Evolutionary conservation across 2,329 filamentous ascomycete genomes (phyloP), one percentile per base, ranked within the genome.

Genomic region (Cercospora sesami): DNA sequence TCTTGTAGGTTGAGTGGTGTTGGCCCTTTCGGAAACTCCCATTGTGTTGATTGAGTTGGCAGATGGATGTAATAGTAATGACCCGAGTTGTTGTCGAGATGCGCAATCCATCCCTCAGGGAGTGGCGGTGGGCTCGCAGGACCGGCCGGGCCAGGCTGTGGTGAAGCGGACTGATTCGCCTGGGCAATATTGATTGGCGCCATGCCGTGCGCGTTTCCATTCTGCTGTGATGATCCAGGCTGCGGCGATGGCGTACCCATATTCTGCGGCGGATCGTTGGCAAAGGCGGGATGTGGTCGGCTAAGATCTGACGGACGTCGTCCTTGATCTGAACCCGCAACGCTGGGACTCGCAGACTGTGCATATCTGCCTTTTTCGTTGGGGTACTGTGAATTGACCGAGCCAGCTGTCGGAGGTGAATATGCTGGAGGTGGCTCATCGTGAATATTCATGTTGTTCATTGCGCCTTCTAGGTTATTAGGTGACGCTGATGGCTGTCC

Each of bases 21-120:
- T 0, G 94, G 94, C 0, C 94, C 94, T 81, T 97, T 98, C 30
- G 95, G 95, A 73, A 98, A 98, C 76, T 99, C 95, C 95, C 95
- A 99, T 78, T 99, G 95, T 0, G 95, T 99, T 2, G 94, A 93
- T 78, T 98, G 95, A 0, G 92, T 94, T 1, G 94, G 91, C 31
- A 99, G 85, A 79, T 99, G 95, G 68, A 99, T 99, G 77, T 99
- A 99, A 80, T 99, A 99, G 80, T 98, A 99, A 77, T 98, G 94
- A 1, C 95, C 95, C 2, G 94, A 98, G 77, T 91, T 97, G 73
- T 93, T 91, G 78, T 99, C 95, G 4, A 98, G 85, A 79, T 98
- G 95, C 21, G 95, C 93, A 76, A 99, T 98, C 95, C 95, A 99
- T 36, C 95, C 95, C 81, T 99, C 95, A 5, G 95, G 95, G 16